Evolutionary conservation across 176 grass and related monocot genomes (phyloP).

Genomic region (Alopecurus myosuroides): DNA sequence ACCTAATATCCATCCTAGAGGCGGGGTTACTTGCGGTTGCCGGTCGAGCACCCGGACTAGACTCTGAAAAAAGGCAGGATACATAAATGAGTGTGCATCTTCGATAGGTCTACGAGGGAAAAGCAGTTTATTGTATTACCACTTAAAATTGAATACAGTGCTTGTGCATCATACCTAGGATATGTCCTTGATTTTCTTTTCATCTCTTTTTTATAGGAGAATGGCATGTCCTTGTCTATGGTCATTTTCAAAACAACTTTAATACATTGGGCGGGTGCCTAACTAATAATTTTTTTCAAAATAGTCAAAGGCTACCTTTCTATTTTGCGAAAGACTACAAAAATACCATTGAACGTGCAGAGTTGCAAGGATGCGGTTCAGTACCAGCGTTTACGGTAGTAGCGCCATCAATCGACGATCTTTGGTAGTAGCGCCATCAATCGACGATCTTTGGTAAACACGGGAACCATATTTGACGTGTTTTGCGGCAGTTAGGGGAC

Average conservation of each 20-base stretch:
- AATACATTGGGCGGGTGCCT: not conserved
- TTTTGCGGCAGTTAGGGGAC: no score
- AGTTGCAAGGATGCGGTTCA: not conserved
- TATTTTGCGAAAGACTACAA: no score
- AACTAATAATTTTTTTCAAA: not conserved
- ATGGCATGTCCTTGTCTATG: not conserved
- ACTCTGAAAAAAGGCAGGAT: not conserved
- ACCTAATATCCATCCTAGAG: not conserved
- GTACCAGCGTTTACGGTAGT: no score
- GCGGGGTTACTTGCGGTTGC: not conserved
- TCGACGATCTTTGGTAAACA: no score
- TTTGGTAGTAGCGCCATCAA: no score
- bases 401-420: not conserved
- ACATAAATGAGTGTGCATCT: not conserved
- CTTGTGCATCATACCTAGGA: not conserved
- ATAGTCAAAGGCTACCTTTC: no score
- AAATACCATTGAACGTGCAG: not conserved
- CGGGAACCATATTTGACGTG: no score
- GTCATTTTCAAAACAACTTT: slow-evolving; percentile 17
- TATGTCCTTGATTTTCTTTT: not conserved
- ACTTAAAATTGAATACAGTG: not conserved
- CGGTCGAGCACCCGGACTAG: not conserved
- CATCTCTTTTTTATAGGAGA: not conserved
- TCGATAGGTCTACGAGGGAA: not conserved
- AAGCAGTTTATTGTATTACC: not conserved